These are phyloP conservation scores for Fusarium coicis DNA, from an alignment of 2,329 filamentous ascomycete genomes.

Conservation along the genomic window DNA sequence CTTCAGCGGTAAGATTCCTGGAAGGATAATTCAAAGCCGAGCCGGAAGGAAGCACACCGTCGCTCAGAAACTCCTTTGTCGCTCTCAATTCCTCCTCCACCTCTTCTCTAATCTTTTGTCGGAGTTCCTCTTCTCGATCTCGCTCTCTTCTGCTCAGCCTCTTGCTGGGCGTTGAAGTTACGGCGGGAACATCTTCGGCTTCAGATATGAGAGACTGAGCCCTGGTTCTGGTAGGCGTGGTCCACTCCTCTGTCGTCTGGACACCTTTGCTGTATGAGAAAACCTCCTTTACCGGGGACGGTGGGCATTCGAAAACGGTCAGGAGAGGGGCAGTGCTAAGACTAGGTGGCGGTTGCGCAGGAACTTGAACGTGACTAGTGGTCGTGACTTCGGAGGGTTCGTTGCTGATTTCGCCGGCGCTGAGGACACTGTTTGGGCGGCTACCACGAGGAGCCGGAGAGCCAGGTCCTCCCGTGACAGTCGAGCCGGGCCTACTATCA, in stretches of 20 bases:
- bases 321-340: conserved; percentile 79
- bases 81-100: conserved; percentile 92
- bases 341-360: conserved; percentile 66
- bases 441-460: conserved; percentile 78
- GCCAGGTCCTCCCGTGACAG: conserved; percentile 69
- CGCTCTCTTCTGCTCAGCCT: conserved; percentile 81
- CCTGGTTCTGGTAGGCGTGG: conserved; percentile 61
- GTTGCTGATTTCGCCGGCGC: conserved; percentile 82
- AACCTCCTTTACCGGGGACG: conserved; percentile 81
- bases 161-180: conserved; percentile 72
- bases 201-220: conserved; percentile 63
- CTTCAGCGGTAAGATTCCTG: conserved; percentile 82
- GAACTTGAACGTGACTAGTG: conserved; percentile 55
- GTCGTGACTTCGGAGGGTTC: conserved; percentile 72
- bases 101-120: conserved; percentile 84
- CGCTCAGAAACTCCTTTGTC: conserved; percentile 68
- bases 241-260: conserved; percentile 85
- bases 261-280: conserved; percentile 98
- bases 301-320: conserved; percentile 83
- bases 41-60: conserved; percentile 49
- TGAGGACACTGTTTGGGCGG: conserved; percentile 87
- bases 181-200: conserved; percentile 66
- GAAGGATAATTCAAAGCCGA: conserved; percentile 73
- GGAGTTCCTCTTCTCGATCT: conserved; percentile 88
- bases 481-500: conserved; percentile 78